Evolutionary conservation across 495 filamentous ascomycete genomes (phyloP), one percentile per base, ranked within the genome.

Genomic region (Achaetomiella virescens): DNA sequence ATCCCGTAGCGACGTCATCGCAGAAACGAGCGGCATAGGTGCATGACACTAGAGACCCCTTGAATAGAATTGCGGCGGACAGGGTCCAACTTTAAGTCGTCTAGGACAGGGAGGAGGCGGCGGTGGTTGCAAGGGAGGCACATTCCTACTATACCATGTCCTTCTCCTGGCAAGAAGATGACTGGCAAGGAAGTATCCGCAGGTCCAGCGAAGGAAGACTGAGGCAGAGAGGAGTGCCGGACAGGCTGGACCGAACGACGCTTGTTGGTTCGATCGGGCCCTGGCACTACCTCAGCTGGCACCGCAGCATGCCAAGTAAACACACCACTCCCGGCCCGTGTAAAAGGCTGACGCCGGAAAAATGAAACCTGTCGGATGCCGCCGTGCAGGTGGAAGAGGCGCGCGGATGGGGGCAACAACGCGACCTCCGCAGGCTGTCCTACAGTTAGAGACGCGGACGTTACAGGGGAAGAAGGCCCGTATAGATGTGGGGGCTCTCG

Each of bases 21-120:
- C 65, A 65, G 66, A 70, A 69, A 63, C 68, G 72, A 75, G 64
- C 58, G 59, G 69, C 72, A 76, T 75, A 70, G 72, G 74, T 71
- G 63, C 54, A 59, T 55, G 56, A 57, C 48, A 45, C 22, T 18
- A 45, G 36, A 54, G 59, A 25, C 17, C 25, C 35, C 27, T 31
- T 31, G 54, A 38, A 38, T 46, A 41, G 29, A 29, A 57, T 11
- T 29, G 36, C 24, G 47, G 57, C 41, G 42, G 48, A 54, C 24
- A 20, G 25, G 37, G 29, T 31, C 43, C 48, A 12, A 20, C 48
- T 57, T 63, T 66, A 70, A 66, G 54, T 59, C 61, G 63, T 65
- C 31, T 38, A 31, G 27, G 21, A 50, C 35, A 20, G 31, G 17
- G 37, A 27, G 48, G 18, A 29, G 49, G n/a, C n/a, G 24, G 38